These are phyloP conservation scores for Setaria viridis DNA, from an alignment of 202 grass and related monocot genomes.

Conservation along the genomic window DNA sequence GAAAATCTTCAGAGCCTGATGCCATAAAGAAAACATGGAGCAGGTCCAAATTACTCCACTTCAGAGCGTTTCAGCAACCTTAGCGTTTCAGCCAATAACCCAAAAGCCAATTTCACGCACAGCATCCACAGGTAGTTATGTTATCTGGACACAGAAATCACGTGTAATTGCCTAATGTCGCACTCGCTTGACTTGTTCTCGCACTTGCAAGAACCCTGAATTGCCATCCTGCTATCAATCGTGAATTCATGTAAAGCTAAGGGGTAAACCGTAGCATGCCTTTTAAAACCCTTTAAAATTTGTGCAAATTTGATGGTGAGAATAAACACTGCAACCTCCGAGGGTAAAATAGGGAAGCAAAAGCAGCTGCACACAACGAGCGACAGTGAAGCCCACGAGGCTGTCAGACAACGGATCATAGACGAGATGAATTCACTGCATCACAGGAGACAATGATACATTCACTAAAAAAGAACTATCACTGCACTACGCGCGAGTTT, in stretches of 20 bases:
- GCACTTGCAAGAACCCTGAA: not conserved
- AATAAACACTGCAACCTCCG: not conserved
- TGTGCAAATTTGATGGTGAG: not conserved
- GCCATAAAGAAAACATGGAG: too few relatives aligned
- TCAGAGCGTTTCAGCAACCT: too few relatives aligned
- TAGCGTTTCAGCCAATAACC: too few relatives aligned
- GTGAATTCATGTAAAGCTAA: not conserved
- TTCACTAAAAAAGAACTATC: slow-evolving; percentile 24
- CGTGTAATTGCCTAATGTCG: too few relatives aligned
- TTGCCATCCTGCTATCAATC: not conserved
- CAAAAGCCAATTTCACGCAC: too few relatives aligned
- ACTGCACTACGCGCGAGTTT: slow-evolving; percentile 24
- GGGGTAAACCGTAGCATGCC: not conserved
- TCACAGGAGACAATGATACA: not conserved
- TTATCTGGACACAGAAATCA: too few relatives aligned
- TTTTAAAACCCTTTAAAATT: not conserved
- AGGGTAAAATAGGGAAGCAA: not conserved
- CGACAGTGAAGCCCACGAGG: not conserved
- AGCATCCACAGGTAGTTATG: too few relatives aligned
- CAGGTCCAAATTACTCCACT: too few relatives aligned
- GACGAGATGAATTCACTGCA: slow-evolving; percentile 24
- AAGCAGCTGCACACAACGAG: not conserved
- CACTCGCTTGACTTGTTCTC: not conserved
- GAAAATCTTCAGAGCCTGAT: too few relatives aligned
- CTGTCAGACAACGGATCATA: not conserved